Percentiles rank a stretch among this genome's conserved stretches.
Evolutionary conservation across 805 yeast genomes (phyloP).

Genomic region (Ogataea nakhonphanomensis): DNA sequence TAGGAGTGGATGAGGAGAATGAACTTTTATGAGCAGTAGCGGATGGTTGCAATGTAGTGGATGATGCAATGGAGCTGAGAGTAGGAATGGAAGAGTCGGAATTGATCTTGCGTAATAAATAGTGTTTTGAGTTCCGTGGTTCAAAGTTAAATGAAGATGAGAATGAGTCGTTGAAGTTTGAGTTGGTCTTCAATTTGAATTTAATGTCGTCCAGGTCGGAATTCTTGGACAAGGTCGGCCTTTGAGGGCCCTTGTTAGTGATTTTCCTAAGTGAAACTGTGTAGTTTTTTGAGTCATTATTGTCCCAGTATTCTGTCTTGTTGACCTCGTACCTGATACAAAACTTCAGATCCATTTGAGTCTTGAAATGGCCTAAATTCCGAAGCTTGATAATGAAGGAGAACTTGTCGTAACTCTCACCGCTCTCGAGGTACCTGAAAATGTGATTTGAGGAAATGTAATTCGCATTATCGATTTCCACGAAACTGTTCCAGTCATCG

Average conservation of each 20-base stretch:
- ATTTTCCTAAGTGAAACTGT: conserved; percentile 34
- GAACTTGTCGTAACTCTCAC: conserved; percentile 38
- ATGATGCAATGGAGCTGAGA: conserved; percentile 10
- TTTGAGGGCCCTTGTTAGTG: conserved; percentile 6
- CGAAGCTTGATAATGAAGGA: conserved; percentile 46
- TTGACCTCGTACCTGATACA: conserved; percentile 38
- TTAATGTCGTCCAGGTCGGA: conserved; percentile 29
- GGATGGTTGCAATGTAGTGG: conserved; percentile 10
- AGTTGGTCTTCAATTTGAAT: conserved; percentile 29
- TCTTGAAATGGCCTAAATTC: conserved; percentile 24
- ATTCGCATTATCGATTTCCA: conserved; percentile 32
- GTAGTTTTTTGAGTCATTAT: conserved; percentile 36
- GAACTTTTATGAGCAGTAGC: not conserved
- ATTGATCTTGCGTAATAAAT: conserved; percentile 27
- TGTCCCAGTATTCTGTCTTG: conserved; percentile 38
- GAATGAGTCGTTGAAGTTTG: conserved; percentile 30
- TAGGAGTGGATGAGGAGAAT: conserved; percentile 13
- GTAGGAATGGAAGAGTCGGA: conserved; percentile 30
- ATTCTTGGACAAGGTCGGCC: conserved; percentile 5
- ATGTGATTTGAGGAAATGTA: conserved; percentile 37
- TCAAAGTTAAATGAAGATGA: conserved; percentile 12
- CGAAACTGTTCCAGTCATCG: conserved; percentile 42
- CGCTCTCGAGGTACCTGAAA: conserved; percentile 37
- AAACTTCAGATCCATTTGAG: conserved; percentile 33
- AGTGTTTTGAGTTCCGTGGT: conserved; percentile 26